Base-by-base conservation (phyloP, 1,284 basidiomycete species). In the Amylostereum chailletii region DNA sequence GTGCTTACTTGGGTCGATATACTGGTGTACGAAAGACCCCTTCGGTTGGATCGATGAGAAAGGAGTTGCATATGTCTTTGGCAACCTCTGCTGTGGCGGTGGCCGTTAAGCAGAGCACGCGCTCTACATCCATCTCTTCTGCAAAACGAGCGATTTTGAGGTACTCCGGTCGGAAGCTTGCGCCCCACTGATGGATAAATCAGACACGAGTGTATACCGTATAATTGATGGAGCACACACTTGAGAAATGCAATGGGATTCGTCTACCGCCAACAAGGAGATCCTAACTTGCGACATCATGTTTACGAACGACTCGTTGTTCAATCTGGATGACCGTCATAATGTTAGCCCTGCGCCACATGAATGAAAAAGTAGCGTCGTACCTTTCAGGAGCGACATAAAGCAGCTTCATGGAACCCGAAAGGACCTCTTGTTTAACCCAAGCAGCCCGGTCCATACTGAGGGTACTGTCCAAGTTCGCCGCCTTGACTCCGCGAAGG, bases 51-150 rank as follows among this genome's bases (percentile, higher is more conserved):
- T 66, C 48, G 40, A 86, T 81, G 40, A 65, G 62, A 49, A 89
- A 77, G 31, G 71, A 72, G 40, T 66, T 67, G 58, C 81, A 78
- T 52, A 89, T 81, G 60, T 89, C 86, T 31, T 76, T 68, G 40
- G 78, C 74, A 5, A 86, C 84, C 48, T 71, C 70, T 34, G 68
- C 64, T 33, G 83, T 85, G 4, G 85, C 85, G 0, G 86, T 90
- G 1, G 86, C 85, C 0, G 86, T 88, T 41, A 89, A 68, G 32
- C 86, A 86, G 61, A 89, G 79, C 49, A 89, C 74, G 2, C 86
- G 83, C 34, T 84, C 75, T 3, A 71, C 70, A 6, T 81, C 77
- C 58, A 77, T 80, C 45, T 81, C 75, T 45, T 70, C 64, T 29
- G 81, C 78, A 52, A 88, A 71, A 1, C 72, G 65, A 34, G 80